These are phyloP conservation scores for Solanum sejunctum DNA, from an alignment of 257 asterid species.

Conservation along the genomic window DNA sequence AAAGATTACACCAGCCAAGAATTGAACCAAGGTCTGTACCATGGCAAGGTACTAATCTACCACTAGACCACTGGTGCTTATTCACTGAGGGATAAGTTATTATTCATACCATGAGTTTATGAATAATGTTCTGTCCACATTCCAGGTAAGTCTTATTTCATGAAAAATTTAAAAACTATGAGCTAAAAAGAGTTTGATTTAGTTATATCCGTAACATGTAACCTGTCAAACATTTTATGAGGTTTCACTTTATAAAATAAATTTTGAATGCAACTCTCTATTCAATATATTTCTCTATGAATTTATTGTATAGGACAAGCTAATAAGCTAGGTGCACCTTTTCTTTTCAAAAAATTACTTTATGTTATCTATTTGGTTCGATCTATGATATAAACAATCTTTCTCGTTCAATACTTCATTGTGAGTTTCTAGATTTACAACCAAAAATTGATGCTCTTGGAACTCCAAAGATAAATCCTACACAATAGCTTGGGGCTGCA, in stretches of 20 bases:
- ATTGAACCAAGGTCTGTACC: constrained; percentile 87
- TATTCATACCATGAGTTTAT: no score
- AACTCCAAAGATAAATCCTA: neutral
- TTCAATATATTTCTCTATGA: neutral
- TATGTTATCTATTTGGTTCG: neutral
- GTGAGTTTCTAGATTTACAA: neutral
- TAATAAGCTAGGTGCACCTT: no score
- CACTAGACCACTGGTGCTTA: constrained; percentile 69
- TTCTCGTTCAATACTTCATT: no score
- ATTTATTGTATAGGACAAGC: neutral
- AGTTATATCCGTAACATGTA: no score
- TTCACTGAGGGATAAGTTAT: no score
- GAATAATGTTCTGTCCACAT: no score
- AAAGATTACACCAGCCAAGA: constrained; percentile 53
- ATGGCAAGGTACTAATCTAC: constrained; percentile 90
- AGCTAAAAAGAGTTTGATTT: neutral
- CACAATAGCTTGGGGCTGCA: neutral
- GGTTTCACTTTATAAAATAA: neutral
- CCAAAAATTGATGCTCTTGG: neutral
- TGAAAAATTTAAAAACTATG: neutral
- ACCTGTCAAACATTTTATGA: no score
- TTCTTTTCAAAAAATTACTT: neutral
- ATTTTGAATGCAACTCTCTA: no score
- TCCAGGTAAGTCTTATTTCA: neutral
- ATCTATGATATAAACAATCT: neutral